These are phyloP conservation scores for Lasiosphaeria ovina DNA, from an alignment of 495 filamentous ascomycete genomes.

Conservation along the genomic window DNA sequence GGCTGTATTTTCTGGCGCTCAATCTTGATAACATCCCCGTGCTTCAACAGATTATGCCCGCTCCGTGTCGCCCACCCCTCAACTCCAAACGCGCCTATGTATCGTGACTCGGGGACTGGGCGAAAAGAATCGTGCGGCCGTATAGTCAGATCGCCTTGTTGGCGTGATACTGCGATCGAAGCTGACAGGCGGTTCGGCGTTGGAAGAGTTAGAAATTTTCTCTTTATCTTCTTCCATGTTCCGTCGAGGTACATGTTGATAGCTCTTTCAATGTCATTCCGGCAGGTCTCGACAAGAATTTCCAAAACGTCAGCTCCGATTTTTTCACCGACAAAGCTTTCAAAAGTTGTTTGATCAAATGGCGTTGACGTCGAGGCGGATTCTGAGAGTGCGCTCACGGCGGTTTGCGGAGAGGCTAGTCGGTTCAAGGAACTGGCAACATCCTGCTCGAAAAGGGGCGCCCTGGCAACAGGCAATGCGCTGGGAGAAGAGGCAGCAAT, in stretches of 20 bases:
- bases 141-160: neutral
- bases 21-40: slow-evolving; percentile 77
- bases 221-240: slow-evolving; percentile 68
- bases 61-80: slow-evolving; percentile 91
- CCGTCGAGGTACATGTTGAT: slow-evolving; percentile 91
- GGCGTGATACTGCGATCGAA: slow-evolving; percentile 12
- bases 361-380: slow-evolving; percentile 13
- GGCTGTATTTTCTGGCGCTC: slow-evolving; percentile 77
- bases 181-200: slow-evolving; percentile 17
- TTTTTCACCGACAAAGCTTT: slow-evolving; percentile 65
- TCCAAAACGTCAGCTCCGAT: slow-evolving; percentile 52
- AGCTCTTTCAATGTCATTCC: slow-evolving; percentile 62
- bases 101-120: slow-evolving; percentile 63
- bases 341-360: slow-evolving; percentile 70
- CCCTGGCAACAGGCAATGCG: neutral
- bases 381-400: neutral
- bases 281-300: slow-evolving; percentile 57
- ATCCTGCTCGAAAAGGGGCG: slow-evolving; percentile 23
- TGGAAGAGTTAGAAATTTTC: slow-evolving; percentile 19
- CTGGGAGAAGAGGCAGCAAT: neutral
- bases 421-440: slow-evolving; percentile 16
- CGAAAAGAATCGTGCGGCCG: neutral
- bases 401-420: neutral
- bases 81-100: slow-evolving; percentile 89
- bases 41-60: slow-evolving; percentile 66